Evolutionary conservation across 2,329 filamentous ascomycete species (phyloP).

Genomic region (Epichloe elymi): DNA sequence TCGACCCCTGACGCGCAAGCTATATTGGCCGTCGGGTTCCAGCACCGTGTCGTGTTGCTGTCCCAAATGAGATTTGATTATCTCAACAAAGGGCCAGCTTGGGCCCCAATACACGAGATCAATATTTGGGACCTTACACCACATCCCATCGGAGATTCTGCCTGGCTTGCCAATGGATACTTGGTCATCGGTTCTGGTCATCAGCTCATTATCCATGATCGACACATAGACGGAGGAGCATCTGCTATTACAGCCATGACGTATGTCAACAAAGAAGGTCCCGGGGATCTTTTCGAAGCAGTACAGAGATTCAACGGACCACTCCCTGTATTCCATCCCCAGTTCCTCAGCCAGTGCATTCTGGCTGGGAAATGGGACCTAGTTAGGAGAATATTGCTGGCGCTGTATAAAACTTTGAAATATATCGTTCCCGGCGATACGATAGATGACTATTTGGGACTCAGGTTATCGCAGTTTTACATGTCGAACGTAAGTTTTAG

Average conservation of each 20-base stretch:
- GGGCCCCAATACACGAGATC: slow-evolving; percentile 75
- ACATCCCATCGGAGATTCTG: slow-evolving; percentile 84
- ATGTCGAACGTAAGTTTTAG: slow-evolving; percentile 1
- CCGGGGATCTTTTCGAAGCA: slow-evolving; percentile 64
- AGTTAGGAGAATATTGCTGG: slow-evolving; percentile 60
- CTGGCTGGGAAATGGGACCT: slow-evolving; percentile 61
- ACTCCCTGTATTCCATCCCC: slow-evolving; percentile 81
- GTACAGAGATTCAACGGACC: slow-evolving; percentile 78
- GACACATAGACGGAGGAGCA: slow-evolving; percentile 53
- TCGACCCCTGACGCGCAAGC: slow-evolving; percentile 81
- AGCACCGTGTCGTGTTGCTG: slow-evolving; percentile 69
- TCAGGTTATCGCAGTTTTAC: slow-evolving; percentile 16
- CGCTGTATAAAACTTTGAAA: slow-evolving; percentile 63
- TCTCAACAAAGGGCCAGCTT: slow-evolving; percentile 75
- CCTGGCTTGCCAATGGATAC: slow-evolving; percentile 77
- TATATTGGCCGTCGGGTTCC: slow-evolving; percentile 83
- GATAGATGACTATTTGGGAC: slow-evolving; percentile 64
- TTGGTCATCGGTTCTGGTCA: slow-evolving; percentile 84
- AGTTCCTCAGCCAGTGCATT: slow-evolving; percentile 78
- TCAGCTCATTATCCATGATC: slow-evolving; percentile 75
- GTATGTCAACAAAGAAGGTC: slow-evolving; percentile 35
- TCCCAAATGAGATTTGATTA: slow-evolving; percentile 88
- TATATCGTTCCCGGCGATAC: slow-evolving; percentile 71
- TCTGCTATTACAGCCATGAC: slow-evolving; percentile 41
- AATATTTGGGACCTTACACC: slow-evolving; percentile 69